Evolutionary conservation across 192 early-diverging fungal species (phyloP), one percentile per base, ranked within the genome.

Genomic region (Coemansia pectinata): DNA sequence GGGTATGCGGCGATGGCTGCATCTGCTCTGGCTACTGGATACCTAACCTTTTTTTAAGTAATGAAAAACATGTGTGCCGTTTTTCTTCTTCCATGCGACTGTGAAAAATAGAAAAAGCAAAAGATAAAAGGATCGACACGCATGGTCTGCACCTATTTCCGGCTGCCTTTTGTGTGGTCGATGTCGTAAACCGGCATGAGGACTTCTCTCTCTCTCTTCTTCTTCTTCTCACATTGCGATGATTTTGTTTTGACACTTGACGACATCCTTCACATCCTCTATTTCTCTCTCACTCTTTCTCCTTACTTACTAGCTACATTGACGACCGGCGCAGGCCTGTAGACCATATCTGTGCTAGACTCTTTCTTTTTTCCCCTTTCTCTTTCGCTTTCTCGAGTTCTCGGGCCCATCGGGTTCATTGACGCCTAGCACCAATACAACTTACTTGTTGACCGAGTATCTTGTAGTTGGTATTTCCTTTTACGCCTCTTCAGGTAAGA

Each of bases 1-100:
- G 96, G 94, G 27, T 95, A 94, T 62, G 79, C 78, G 31, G 92
- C 93, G 48, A 60, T 96, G 12, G 91, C 73, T 25, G 87, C 85
- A 29, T 89, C 88, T 9, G 80, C 86, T 19, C 75, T 90, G 72
- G 78, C 86, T 48, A 81, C 89, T 12, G 66, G 78, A 48, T 84
- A 78, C 27, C 69, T 88, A 72, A 85, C 86, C 47, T 69, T 85
- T 58, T 79, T 88, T n/a, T 90, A 85, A 39, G 6, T 36, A 71
- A 71, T 67, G 34, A 25, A 67, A 34, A 19, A 5, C 10, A 10
- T 42, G 14, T 42, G 41, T 38, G 21, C 4, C 4, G n/a, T 48
- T 47, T 34, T 47, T 27, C 6, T 31, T 5, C 31, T 60, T 60
- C 58, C 29, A 33, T 15, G 14, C 55, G 55, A 58, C 55, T 58